Base-by-base conservation (phyloP, 2,329 filamentous ascomycete species). In the Colletotrichum sp. region DNA sequence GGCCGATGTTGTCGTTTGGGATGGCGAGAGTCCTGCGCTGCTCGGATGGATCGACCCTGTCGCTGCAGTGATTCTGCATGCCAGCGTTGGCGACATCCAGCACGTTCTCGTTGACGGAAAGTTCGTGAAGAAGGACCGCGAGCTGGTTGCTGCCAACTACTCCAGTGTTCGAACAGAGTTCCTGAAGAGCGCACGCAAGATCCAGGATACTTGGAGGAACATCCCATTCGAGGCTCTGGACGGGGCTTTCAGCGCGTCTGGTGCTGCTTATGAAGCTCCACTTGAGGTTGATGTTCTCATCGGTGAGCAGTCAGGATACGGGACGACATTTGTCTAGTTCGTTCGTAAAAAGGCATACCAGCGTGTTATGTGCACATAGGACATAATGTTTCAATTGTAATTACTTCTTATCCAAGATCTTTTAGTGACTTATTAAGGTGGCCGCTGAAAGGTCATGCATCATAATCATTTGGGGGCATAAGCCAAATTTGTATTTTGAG, bases 11-110 rank as follows among this genome's bases (percentile, higher is more conserved):
- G 84, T 91, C 0, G 84, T 92, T 0, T 91, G 88, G 83, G 85
- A 91, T 73, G 89, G 88, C 0, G 82, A 85, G 2, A 85, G 86
- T 0, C 89, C 90, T 0, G 83, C 84, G 1, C 82, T 92, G 79
- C 82, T 91, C 1, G 90, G 90, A 5, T 92, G 89, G 89, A 82
- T 77, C 7, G 90, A 92, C 72, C 89, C 90, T 0, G 85, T 92
- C 5, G 90, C 90, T 0, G 90, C 90, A 0, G 83, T 92, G 1
- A 87, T 92, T 30, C 81, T 92, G 44, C 90, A 92, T 74, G 86
- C 89, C 1, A 88, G 85, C 69, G 86, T 90, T 6, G 89, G 87
- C 0, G 89, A 92, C 72, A 83, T 92, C 28, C 80, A 86, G 70
- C 84, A 88, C 67, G 90, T 91, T 1, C 74, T 90, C 12, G 86